Evolutionary conservation across 2,329 filamentous ascomycete species (phyloP).

Genomic region (Paracoccidioides lutzii): DNA sequence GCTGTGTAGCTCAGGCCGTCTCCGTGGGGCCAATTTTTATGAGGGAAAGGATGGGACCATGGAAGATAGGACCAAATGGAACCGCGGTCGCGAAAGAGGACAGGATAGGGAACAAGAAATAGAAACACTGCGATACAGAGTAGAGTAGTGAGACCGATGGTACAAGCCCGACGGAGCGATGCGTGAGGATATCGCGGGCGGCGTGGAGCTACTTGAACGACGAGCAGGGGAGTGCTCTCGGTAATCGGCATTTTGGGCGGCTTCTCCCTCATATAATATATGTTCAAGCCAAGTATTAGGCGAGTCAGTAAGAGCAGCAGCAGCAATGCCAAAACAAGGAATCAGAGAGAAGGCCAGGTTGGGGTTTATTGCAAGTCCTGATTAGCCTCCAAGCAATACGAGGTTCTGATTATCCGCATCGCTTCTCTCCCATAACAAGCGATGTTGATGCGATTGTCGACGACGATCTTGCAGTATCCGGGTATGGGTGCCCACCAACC

Average conservation of each 20-base stretch:
- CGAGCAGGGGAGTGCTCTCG: conserved; percentile 32
- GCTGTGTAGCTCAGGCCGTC: conserved; percentile 41
- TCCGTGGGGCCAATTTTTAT: conserved; percentile 29
- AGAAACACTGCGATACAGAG: conserved; percentile 28
- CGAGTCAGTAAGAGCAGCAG: background rate
- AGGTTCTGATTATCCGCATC: background rate
- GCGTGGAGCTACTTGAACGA: conserved; percentile 27
- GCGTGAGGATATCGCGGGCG: conserved; percentile 32
- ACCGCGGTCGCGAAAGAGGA: conserved; percentile 27
- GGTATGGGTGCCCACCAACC: too few species aligned
- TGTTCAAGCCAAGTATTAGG: background rate
- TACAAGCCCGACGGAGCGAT: conserved; percentile 31
- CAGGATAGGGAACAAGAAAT: conserved; percentile 29
- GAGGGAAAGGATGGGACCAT: conserved; percentile 26
- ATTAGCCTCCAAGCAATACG: background rate
- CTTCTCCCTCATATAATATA: conserved; percentile 21
- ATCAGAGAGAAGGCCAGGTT: background rate
- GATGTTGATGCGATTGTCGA: background rate
- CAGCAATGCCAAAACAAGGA: background rate
- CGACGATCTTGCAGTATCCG: too few species aligned
- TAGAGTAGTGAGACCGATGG: conserved; percentile 25
- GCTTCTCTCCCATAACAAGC: background rate
- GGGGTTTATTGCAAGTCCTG: background rate
- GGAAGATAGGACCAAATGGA: conserved; percentile 30
- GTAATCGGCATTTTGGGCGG: conserved; percentile 20